Evolutionary conservation across 2,329 filamentous ascomycete genomes (phyloP).

Genomic region (Calonectria hawksworthii): DNA sequence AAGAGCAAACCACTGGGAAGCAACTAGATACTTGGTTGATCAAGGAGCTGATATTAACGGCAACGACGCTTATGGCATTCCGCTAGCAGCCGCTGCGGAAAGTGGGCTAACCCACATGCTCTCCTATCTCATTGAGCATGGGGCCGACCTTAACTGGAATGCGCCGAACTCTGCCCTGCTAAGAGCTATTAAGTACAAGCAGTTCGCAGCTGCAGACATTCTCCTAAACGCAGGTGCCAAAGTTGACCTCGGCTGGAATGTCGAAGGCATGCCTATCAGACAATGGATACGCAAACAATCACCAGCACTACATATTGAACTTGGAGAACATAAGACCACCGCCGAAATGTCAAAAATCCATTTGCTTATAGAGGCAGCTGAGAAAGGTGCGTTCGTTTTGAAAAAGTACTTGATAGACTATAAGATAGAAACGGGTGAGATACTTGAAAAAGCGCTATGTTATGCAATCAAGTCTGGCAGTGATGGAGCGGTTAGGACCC

Average conservation of each 20-base stretch:
- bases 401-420: neutral
- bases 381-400: neutral
- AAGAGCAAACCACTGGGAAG: neutral
- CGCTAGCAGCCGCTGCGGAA: neutral
- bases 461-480: neutral
- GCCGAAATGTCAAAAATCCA: too few species aligned
- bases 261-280: neutral
- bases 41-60: neutral
- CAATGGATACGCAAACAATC: neutral
- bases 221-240: neutral
- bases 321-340: neutral
- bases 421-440: neutral
- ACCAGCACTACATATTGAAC: neutral
- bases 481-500: neutral
- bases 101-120: neutral
- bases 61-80: neutral
- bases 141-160: neutral
- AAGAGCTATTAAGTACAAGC: neutral
- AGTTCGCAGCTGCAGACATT: neutral
- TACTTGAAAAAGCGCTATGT: neutral
- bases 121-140: neutral
- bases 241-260: neutral
- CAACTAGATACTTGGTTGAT: neutral
- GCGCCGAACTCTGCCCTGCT: neutral
- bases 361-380: neutral